Conservation (phyloP, 78 protist genomes). For the Dictyostelium intermedium region DNA sequence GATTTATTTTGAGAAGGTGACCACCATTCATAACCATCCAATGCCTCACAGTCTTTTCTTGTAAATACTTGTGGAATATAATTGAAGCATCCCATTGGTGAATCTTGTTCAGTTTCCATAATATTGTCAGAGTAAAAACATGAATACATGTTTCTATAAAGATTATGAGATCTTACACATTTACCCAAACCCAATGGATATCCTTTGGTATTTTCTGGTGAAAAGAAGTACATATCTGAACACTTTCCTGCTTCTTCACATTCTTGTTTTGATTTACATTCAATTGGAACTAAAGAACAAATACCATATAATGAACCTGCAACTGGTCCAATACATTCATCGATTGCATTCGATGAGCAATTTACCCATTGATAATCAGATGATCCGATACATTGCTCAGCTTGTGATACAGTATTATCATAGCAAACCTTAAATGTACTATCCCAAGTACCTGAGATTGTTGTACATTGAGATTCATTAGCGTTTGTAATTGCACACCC, state of each 20-base stretch:
- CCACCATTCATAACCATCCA: slow-evolving; percentile 12
- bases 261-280: neutral
- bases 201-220: neutral
- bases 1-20: neutral
- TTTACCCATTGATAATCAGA: neutral
- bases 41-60: neutral
- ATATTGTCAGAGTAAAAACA: neutral
- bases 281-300: neutral
- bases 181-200: neutral
- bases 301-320: neutral
- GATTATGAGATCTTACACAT: neutral
- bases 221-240: slow-evolving; percentile 35
- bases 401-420: neutral
- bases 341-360: neutral
- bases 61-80: neutral
- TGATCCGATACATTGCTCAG: neutral
- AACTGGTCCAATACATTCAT: neutral
- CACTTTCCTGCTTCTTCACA: slow-evolving; percentile 25
- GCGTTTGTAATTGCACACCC: neutral
- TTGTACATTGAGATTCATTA: neutral
- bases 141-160: neutral
- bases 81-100: slow-evolving; percentile 33
- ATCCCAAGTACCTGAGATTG: neutral
- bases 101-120: neutral
- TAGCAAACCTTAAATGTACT: neutral